phyloP scores from a whole-genome alignment of 768 basidiomycete genomes.

The Leccinellum luteum region DNA sequence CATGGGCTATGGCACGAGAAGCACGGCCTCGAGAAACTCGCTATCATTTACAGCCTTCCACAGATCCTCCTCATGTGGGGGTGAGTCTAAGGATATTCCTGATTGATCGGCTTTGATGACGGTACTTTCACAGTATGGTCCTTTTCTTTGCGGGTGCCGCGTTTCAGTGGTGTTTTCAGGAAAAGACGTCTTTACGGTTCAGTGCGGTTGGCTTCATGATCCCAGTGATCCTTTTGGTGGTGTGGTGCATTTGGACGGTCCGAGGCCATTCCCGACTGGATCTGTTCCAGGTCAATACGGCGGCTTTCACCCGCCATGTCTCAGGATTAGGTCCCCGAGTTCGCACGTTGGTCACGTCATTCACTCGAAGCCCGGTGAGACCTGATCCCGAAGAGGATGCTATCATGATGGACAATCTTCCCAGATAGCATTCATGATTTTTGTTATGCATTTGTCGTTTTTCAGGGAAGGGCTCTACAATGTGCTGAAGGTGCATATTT shows the following conservation, averaged over 20 bases:
- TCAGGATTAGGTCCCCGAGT: background rate
- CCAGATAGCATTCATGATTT: background rate
- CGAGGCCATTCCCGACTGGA: conserved; percentile 2
- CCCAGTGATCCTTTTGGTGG: conserved; percentile 32
- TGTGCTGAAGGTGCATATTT: no score
- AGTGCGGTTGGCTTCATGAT: conserved; percentile 32
- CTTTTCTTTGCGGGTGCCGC: conserved; percentile 29
- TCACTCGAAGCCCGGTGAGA: background rate
- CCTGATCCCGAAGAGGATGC: background rate
- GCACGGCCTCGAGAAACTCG: conserved; percentile 48
- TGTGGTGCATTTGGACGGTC: conserved; percentile 42
- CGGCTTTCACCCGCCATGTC: background rate
- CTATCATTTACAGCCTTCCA: conserved; percentile 53
- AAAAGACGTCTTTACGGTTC: conserved; percentile 8
- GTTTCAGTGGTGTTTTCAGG: conserved; percentile 22
- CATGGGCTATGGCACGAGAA: conserved; percentile 18
- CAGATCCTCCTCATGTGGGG: conserved; percentile 60
- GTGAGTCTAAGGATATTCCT: conserved; percentile 35
- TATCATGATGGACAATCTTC: conserved; percentile 2
- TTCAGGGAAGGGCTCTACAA: background rate
- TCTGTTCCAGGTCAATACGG: background rate
- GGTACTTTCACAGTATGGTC: conserved; percentile 19
- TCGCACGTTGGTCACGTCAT: background rate
- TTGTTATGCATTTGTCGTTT: background rate
- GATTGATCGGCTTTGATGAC: background rate